Conservation (phyloP, 495 filamentous ascomycete genomes). For the Penicillium malachiteum region DNA sequence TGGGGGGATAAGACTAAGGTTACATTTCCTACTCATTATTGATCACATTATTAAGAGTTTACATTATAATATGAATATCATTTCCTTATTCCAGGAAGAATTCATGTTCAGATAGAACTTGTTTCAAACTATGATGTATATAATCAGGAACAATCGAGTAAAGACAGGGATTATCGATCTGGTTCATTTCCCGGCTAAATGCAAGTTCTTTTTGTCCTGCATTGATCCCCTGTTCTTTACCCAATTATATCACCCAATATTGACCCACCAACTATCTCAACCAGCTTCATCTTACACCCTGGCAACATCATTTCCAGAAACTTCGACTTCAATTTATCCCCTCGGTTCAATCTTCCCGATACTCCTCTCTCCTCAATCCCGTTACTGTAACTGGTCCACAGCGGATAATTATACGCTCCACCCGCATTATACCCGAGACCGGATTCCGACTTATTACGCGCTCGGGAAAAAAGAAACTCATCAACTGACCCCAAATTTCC, state of each 20-base stretch:
- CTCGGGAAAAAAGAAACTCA: neutral
- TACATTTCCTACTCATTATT: conserved; percentile 3
- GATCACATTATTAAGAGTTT: neutral
- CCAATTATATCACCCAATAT: neutral
- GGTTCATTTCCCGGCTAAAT: conserved; percentile 23
- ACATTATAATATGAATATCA: neutral
- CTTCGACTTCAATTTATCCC: conserved; percentile 1
- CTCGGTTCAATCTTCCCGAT: too few species aligned
- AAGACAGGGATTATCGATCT: neutral
- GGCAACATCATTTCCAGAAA: conserved; percentile 9
- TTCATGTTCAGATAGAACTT: too few species aligned
- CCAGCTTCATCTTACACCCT: too few species aligned
- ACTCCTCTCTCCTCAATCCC: conserved; percentile 1
- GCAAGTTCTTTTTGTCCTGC: neutral
- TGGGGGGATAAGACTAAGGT: neutral
- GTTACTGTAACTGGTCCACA: neutral
- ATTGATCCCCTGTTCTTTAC: neutral
- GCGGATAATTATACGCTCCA: conserved; percentile 22
- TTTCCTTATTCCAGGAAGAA: neutral
- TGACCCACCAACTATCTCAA: neutral
- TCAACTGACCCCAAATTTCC: conserved; percentile 10
- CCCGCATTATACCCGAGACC: conserved; percentile 22
- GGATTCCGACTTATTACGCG: neutral
- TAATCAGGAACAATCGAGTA: neutral
- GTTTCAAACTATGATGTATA: neutral